These are phyloP conservation scores for Avena insularis DNA, from an alignment of 176 grass and related monocot species.

Conservation along the genomic window DNA sequence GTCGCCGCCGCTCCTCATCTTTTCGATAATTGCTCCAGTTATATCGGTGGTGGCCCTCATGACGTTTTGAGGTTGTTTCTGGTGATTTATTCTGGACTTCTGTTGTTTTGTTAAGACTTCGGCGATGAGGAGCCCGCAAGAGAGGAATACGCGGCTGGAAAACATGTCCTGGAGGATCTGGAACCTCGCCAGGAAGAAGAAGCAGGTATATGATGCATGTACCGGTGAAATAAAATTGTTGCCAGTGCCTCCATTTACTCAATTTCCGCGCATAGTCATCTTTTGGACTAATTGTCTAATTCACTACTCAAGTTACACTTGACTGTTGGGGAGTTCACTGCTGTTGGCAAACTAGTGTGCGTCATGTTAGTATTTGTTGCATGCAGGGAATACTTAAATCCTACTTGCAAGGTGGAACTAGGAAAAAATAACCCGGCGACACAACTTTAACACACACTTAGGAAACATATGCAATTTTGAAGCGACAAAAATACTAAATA, in stretches of 20 bases:
- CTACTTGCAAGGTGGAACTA: not conserved
- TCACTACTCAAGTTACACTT: not conserved
- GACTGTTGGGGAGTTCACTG: conserved; percentile 1
- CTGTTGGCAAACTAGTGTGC: not conserved
- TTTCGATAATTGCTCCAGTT: not conserved
- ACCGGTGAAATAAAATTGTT: not conserved
- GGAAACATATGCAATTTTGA: not conserved
- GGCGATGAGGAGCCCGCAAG: conserved; percentile 68
- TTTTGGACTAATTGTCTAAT: not conserved
- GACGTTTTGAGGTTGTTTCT: not conserved
- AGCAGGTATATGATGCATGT: conserved; percentile 56
- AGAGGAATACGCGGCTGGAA: conserved; percentile 75
- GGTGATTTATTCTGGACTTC: not conserved
- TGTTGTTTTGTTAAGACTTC: conserved; percentile 37
- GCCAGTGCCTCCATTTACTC: not conserved
- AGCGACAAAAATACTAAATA: not conserved
- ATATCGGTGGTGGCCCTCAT: not conserved
- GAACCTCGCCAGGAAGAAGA: conserved; percentile 91
- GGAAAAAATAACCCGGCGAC: not conserved
- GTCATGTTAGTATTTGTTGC: not conserved
- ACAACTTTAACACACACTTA: not conserved
- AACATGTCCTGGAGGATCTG: conserved; percentile 95
- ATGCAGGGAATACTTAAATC: conserved; percentile 20
- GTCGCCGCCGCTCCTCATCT: not conserved
- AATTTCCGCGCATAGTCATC: not conserved